These are phyloP conservation scores for Leptosphaerulina australis DNA, from an alignment of 2,329 filamentous ascomycete genomes.

Conservation along the genomic window DNA sequence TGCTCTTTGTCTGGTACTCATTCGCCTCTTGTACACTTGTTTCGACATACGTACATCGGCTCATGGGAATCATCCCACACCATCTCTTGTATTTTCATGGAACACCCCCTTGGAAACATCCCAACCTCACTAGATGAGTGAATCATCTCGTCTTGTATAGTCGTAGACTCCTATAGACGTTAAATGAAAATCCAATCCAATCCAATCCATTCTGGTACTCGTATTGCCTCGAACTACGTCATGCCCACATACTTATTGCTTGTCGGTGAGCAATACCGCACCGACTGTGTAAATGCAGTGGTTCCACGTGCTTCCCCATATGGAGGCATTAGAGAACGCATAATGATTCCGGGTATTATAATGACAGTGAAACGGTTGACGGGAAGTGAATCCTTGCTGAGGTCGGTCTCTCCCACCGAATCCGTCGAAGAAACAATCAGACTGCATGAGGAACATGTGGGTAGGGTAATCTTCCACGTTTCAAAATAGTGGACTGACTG, in stretches of 20 bases:
- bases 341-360: constrained; percentile 6
- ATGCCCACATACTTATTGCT: background rate
- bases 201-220: background rate
- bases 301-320: constrained; percentile 10
- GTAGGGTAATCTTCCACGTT: constrained; percentile 10
- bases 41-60: too few species aligned
- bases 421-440: background rate
- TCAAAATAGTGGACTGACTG: constrained; percentile 17
- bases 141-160: too few species aligned
- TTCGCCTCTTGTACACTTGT: too few species aligned
- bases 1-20: too few species aligned
- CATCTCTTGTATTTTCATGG: too few species aligned
- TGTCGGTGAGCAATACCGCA: background rate
- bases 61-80: too few species aligned
- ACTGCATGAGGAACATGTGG: constrained; percentile 13
- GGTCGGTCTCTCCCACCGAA: background rate
- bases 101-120: too few species aligned
- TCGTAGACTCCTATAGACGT: too few species aligned
- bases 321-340: constrained; percentile 8
- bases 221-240: background rate
- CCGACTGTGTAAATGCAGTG: background rate
- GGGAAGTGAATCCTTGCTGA: constrained; percentile 11
- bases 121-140: too few species aligned
- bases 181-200: too few species aligned
- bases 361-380: constrained; percentile 9